phyloP scores from a whole-genome alignment of 192 early-diverging fungal species.

The Entomortierella beljakovae region DNA sequence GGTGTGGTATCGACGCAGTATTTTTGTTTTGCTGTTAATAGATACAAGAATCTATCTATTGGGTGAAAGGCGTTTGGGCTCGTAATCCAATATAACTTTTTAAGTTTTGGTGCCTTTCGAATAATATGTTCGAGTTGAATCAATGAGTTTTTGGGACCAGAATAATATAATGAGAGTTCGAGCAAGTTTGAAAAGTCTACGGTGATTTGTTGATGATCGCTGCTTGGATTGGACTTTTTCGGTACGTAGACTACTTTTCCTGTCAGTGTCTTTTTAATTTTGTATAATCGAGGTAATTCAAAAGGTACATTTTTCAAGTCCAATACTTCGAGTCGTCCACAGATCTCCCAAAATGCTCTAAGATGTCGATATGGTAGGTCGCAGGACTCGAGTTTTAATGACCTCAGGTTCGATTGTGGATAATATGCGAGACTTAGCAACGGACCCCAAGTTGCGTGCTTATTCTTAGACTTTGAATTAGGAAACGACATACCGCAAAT shows the following conservation, averaged over 20 bases:
- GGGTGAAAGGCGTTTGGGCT: not conserved
- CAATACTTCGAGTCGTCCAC: not conserved
- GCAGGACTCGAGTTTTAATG: not conserved
- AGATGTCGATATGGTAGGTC: not conserved
- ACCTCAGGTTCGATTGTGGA: not conserved
- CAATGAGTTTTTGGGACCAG: not conserved
- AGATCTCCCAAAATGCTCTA: conserved; percentile 1
- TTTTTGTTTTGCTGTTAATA: not conserved
- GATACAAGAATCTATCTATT: not conserved
- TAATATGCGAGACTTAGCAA: not conserved
- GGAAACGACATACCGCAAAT: not conserved
- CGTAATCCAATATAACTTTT: not conserved
- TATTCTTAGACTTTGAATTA: not conserved
- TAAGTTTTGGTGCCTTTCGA: not conserved
- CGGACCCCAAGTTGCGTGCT: not conserved
- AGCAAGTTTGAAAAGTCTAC: not conserved
- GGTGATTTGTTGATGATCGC: not conserved
- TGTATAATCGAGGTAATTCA: not conserved
- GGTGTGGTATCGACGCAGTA: not conserved
- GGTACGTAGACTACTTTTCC: not conserved
- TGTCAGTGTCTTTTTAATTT: not conserved
- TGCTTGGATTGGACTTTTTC: not conserved
- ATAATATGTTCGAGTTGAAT: conserved; percentile 2
- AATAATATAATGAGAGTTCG: not conserved
- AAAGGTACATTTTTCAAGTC: not conserved